Percentiles rank a stretch among this genome's conserved stretches.
These are phyloP conservation scores for Zea luxurians DNA, from an alignment of 176 grass and related monocot species.

Conservation along the genomic window DNA sequence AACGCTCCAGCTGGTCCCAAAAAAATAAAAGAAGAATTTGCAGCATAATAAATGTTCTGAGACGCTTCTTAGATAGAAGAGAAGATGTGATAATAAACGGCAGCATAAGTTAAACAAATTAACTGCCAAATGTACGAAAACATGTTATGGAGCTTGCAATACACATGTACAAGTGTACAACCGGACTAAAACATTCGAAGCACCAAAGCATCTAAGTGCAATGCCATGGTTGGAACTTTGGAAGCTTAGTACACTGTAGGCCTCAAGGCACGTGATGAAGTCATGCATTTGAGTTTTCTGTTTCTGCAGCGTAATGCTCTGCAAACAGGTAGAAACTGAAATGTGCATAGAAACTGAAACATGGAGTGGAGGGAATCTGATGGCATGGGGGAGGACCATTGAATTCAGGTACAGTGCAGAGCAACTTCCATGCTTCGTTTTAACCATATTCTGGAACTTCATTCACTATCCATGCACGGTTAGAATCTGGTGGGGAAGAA, in stretches of 20 bases:
- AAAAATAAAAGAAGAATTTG: not conserved
- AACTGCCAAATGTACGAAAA: not conserved
- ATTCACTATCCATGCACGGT: constrained; percentile 12
- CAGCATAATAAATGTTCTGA: not conserved
- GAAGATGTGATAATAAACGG: not conserved
- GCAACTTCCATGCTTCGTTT: not conserved
- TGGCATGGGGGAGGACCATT: not conserved
- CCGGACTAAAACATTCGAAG: constrained; percentile 7
- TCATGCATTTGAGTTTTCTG: not conserved
- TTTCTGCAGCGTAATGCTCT: not conserved
- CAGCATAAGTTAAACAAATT: not conserved
- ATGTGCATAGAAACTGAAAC: not conserved
- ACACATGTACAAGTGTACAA: not conserved
- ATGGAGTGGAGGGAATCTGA: not conserved
- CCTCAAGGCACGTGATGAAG: not conserved
- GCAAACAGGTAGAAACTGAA: constrained; percentile 3
- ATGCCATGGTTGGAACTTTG: not conserved
- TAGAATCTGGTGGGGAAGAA: not conserved
- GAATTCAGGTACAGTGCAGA: constrained; percentile 6
- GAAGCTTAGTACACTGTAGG: not conserved
- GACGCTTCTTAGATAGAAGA: not conserved
- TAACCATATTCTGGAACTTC: not conserved
- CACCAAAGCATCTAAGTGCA: not conserved
- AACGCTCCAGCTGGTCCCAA: not conserved
- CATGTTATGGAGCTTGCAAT: not conserved